Base-by-base conservation (phyloP, 1,139 yeast species). In the Hyphopichia burtonii region DNA sequence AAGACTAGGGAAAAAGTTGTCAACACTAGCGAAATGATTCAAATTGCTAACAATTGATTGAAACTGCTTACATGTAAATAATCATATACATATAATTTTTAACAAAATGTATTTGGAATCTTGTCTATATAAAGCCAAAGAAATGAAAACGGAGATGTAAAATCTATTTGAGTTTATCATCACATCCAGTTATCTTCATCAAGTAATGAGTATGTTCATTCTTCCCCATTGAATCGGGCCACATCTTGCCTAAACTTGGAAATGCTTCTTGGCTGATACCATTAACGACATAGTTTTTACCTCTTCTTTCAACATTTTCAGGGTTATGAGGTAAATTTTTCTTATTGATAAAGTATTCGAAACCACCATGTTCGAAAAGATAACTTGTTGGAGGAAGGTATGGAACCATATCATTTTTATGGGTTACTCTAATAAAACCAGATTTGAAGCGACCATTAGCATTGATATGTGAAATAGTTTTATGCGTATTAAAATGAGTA, bases 1-100 rank as follows among this genome's bases (percentile, higher is more conserved):
- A 85, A 82, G 57, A 59, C 78, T 1, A 71, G 94, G 44, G 74
- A 68, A 43, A 88, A 89, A 61, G 64, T 86, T 31, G 65, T 74
- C 25, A 52, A 68, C 39, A 56, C 64, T n/a, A 63, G 66, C 1
- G 73, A 76, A 27, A 81, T 86, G 85, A 53, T 83, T 35, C 51
- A 60, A 11, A 55, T 63, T 36, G 53, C 58, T 4, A 14, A n/a
- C 6, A n/a, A 15, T 28, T 28, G 14, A 14, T n/a, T n/a, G 31
- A 28, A 6, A 25, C 4, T 25, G 10, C 12, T 17, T 22, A 34
- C 16, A 8, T 15, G 4, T 15, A 30, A n/a, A 30, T 30, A 8
- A 15, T 16, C 12, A 7, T 27, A n/a, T 27, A 27, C 12, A 27
- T 12, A n/a, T 27, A 5, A 8, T 12, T 27, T 27, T 11, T 27